phyloP scores from a whole-genome alignment of 306 rosid genomes.

The Trifolium fragiferum region DNA sequence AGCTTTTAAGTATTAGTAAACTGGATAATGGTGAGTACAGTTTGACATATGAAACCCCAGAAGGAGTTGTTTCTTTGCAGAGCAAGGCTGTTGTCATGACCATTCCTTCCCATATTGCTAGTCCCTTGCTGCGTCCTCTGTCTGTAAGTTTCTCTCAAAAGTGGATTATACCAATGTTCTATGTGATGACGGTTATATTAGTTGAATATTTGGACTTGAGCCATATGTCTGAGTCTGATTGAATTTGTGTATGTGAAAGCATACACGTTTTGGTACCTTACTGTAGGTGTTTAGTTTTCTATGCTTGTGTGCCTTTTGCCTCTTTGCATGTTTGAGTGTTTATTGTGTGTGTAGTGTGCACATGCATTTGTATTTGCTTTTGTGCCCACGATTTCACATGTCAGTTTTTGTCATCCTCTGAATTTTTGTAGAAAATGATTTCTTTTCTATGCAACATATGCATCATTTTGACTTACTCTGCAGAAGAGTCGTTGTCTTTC shows the following conservation, averaged over 20 bases:
- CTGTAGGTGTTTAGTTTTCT: slow-evolving; percentile 31
- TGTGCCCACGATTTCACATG: slow-evolving; percentile 7
- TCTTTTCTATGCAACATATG: slow-evolving; percentile 21
- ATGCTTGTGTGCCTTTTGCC: slow-evolving; percentile 23
- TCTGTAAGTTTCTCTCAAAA: slow-evolving; percentile 65
- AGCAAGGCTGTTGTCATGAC: slow-evolving; percentile 86
- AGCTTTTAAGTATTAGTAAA: slow-evolving; percentile 78
- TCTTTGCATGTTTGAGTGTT: slow-evolving; percentile 25
- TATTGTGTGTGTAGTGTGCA: background rate
- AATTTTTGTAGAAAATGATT: slow-evolving; percentile 25
- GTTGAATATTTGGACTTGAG: slow-evolving; percentile 32
- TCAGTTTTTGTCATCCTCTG: slow-evolving; percentile 25
- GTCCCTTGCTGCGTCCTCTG: slow-evolving; percentile 75
- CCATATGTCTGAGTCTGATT: slow-evolving; percentile 27
- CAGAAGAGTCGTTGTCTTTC: slow-evolving; percentile 23
- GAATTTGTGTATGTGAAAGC: slow-evolving; percentile 21
- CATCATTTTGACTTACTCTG: background rate
- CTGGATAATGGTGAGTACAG: slow-evolving; percentile 70
- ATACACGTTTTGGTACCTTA: slow-evolving; percentile 20
- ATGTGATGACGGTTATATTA: slow-evolving; percentile 29
- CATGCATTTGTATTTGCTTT: slow-evolving; percentile 27
- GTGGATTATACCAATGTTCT: slow-evolving; percentile 28
- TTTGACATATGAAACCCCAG: slow-evolving; percentile 88
- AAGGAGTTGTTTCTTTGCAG: slow-evolving; percentile 76
- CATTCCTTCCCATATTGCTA: slow-evolving; percentile 84